Conservation (phyloP, 495 filamentous ascomycete species). For the Extremus antarcticus region DNA sequence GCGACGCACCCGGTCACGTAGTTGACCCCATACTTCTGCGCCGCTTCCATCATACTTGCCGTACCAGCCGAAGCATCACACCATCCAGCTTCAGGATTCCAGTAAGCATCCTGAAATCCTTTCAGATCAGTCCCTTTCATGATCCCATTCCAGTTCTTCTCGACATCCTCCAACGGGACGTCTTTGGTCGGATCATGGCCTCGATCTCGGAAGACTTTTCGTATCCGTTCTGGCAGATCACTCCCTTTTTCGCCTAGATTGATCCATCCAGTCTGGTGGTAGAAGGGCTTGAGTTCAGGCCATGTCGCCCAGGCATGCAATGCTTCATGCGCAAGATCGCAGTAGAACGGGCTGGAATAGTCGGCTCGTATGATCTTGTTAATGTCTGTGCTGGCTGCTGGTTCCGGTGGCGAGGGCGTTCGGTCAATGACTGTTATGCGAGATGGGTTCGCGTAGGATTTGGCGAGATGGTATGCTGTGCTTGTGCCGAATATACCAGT, state of each 20-base stretch:
- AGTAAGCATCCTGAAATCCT: constrained; percentile 22
- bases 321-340: constrained; percentile 24
- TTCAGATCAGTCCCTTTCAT: constrained; percentile 24
- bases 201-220: constrained; percentile 27
- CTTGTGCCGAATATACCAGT: constrained; percentile 37
- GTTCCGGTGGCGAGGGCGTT: constrained; percentile 15
- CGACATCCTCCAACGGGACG: constrained; percentile 27
- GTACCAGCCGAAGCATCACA: constrained; percentile 31
- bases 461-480: constrained; percentile 36
- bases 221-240: constrained; percentile 25
- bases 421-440: constrained; percentile 30
- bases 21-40: constrained; percentile 26
- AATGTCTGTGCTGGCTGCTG: constrained; percentile 25
- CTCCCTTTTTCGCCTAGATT: constrained; percentile 26
- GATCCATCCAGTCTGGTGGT: constrained; percentile 33
- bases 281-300: constrained; percentile 26
- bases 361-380: constrained; percentile 30
- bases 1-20: constrained; percentile 29
- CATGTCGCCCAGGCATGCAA: constrained; percentile 22
- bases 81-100: constrained; percentile 34
- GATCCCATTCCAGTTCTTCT: constrained; percentile 25
- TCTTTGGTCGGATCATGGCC: constrained; percentile 18
- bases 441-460: constrained; percentile 18
- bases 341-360: constrained; percentile 24
- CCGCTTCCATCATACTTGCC: constrained; percentile 27